Conservation (phyloP, 306 rosid genomes). For the Echinosophora koreensis region DNA sequence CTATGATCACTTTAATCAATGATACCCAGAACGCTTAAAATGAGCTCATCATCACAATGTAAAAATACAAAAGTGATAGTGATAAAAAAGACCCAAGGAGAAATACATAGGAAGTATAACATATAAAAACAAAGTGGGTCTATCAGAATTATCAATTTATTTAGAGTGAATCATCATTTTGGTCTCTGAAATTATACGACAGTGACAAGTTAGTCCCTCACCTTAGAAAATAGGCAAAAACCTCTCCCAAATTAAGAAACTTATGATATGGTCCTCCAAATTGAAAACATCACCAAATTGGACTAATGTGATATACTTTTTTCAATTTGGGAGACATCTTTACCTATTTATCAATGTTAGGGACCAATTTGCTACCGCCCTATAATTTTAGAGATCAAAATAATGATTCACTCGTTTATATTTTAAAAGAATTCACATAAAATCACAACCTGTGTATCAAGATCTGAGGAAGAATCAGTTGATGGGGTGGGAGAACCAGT, state of each 20-base stretch:
- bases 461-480: slow-evolving; percentile 66
- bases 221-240: too few species aligned
- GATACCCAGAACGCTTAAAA: not conserved
- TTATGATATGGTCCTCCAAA: too few species aligned
- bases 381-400: too few species aligned
- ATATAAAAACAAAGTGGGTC: not conserved
- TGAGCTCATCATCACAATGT: not conserved
- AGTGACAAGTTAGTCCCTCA: too few species aligned
- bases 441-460: slow-evolving; percentile 67
- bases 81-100: not conserved
- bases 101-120: not conserved
- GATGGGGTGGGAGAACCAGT: slow-evolving; percentile 62
- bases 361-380: too few species aligned
- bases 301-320: too few species aligned
- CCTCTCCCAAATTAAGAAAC: too few species aligned
- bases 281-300: too few species aligned
- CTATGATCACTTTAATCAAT: not conserved
- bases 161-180: not conserved
- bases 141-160: not conserved
- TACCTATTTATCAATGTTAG: too few species aligned
- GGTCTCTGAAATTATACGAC: too few species aligned
- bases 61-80: not conserved
- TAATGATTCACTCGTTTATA: not conserved
- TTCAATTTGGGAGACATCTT: too few species aligned
- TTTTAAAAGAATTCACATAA: not conserved